Evolutionary conservation across 148 eudicot genomes (phyloP), one percentile per base, ranked within the genome.

Genomic region (Talinum fruticosum): DNA sequence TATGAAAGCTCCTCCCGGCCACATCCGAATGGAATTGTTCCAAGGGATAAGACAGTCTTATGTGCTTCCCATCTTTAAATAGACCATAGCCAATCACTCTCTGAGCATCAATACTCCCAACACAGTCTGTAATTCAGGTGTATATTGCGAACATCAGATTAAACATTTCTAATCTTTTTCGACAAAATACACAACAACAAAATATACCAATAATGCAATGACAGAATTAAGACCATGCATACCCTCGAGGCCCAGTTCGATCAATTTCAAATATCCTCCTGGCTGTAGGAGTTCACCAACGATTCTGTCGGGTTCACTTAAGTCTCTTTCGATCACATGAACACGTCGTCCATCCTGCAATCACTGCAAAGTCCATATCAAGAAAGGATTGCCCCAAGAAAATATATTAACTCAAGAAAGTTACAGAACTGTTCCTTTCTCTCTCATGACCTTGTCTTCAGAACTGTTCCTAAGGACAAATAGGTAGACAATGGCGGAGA

Each of bases 221-320:
- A 18, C 4, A 8, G 26, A 32, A 16, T 13, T n/a, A n/a, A n/a
- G n/a, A 29, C 26, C 23, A 53, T 49, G 35, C 87, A 72, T 87
- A 91, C 96, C 96, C 71, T 89, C 86, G 76, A 91, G 88, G 74
- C 93, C 91, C 75, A 91, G 72, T 80, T 91, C 96, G 18, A 90
- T 71, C 78, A 91, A 69, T 79, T 91, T 89, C 72, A 91, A 75
- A 59, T 91, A 91, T 68, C 96, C 96, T 75, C 96, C 96, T 19
- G 96, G 96, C 45, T 91, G 96, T 53, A 91, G 84, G 21, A 91
- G 85, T 75, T 91, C 96, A 65, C 96, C 93, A 70, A 88, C 96
- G 36, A 91, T 89, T 51, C 93, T 85, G 76, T 88, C 87, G 0
- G 90, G 96, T 62, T 89, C 96, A 59, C 59, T 83, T 69, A 92